Base-by-base conservation (phyloP, 2,329 filamentous ascomycete genomes). In the Ceratocystis variospora region DNA sequence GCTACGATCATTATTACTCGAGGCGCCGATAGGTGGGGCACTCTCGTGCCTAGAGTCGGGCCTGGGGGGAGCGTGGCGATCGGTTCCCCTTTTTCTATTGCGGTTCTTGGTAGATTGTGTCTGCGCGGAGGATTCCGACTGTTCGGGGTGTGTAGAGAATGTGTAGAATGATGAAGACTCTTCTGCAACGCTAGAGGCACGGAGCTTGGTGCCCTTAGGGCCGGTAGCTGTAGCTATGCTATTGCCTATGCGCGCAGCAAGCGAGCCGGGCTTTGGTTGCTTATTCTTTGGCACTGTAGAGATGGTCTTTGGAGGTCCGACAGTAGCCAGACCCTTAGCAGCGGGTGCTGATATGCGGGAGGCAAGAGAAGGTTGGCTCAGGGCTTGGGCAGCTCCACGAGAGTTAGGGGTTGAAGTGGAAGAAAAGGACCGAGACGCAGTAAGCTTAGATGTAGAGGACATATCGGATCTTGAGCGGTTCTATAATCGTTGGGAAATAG, bases 1-100 rank as follows among this genome's bases (percentile, higher is more conserved):
- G n/a, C n/a, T 25, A 10, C 2, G 7, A 12, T 19, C 68, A 75
- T 70, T 57, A 72, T 69, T 66, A 74, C 22, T 31, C 1, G 22
- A 15, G 28, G 6, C 31, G 2, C 50, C 22, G 5, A 28, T 5
- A n/a, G 61, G 61, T 8, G 22, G 25, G 10, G 44, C 25, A 25
- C 3, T 53, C 8, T 15, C 48, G 25, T 53, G 5, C 17, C 48
- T 5, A 17, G 22, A 53, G 4, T 53, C 48, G 48, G 48, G 22
- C 12, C 3, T 7, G 44, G 25, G 17, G 61, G 62, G 7, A 22
- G 45, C 62, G 31, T 7, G 12, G 8, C 33, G n/a, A 5, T 17
- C 31, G n/a, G 62, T 5, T 5, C 15, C 31, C 25, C 7, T 28
- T 37, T 62, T 62, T 10, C 8, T 25, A 6, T 62, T 28, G 37